Conservation (phyloP, 768 basidiomycete species). For the Kwoniella dejecticola region DNA sequence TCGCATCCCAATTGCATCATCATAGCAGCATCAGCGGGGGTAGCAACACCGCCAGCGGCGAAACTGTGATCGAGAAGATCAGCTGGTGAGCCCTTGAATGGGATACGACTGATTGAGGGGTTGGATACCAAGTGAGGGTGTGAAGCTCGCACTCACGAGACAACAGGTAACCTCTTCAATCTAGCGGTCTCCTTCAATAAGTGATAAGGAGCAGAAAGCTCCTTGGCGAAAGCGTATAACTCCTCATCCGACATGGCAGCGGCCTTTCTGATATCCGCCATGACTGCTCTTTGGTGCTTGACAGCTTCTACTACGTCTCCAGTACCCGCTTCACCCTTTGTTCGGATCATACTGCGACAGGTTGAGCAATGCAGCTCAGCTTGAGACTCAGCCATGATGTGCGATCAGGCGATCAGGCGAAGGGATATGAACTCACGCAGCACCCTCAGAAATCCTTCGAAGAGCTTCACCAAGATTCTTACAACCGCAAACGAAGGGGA, state of each 20-base stretch:
- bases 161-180: constrained; percentile 87
- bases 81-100: background rate
- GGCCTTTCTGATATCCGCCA: constrained; percentile 79
- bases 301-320: constrained; percentile 69
- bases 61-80: constrained; percentile 59
- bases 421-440: constrained; percentile 61
- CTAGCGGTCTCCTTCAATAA: constrained; percentile 94
- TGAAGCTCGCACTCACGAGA: constrained; percentile 56
- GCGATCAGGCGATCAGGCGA: background rate
- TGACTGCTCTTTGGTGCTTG: constrained; percentile 81
- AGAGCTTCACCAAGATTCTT: constrained; percentile 94
- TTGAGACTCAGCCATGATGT: background rate
- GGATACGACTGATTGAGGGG: background rate
- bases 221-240: constrained; percentile 85
- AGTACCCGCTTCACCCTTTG: constrained; percentile 69
- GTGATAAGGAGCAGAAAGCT: constrained; percentile 79
- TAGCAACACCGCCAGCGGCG: constrained; percentile 90
- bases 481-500: constrained; percentile 92
- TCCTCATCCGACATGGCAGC: constrained; percentile 92
- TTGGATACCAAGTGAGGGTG: background rate
- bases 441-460: constrained; percentile 93
- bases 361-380: background rate
- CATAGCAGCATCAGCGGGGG: constrained; percentile 94
- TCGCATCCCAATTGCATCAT: constrained; percentile 99
- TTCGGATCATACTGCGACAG: constrained; percentile 74